Percentiles rank a stretch among this genome's conserved stretches.
These are phyloP conservation scores for Yamadazyma triangularis DNA, from an alignment of 1,139 yeast species.

Conservation along the genomic window DNA sequence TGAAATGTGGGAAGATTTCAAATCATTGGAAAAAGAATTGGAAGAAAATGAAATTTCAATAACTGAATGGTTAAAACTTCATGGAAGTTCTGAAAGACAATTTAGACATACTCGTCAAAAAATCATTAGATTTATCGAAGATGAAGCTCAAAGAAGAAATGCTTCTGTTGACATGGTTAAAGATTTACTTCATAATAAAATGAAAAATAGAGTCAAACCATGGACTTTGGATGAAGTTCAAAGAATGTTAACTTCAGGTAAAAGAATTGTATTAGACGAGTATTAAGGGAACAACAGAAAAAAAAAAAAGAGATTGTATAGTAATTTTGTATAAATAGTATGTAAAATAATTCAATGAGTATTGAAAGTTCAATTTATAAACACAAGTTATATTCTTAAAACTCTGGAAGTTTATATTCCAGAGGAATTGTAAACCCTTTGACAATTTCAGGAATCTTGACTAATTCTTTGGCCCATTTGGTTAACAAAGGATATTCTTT, in stretches of 20 bases:
- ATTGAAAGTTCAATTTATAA: too few species aligned
- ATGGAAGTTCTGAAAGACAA: conserved; percentile 32
- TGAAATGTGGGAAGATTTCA: conserved; percentile 40
- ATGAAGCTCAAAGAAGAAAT: conserved; percentile 24
- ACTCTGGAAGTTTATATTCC: too few species aligned
- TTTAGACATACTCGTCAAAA: conserved; percentile 32
- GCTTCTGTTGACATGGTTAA: conserved; percentile 22
- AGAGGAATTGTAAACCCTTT: conserved; percentile 20
- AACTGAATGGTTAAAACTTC: conserved; percentile 34
- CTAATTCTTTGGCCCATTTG: conserved; percentile 41
- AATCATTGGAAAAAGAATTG: conserved; percentile 25
- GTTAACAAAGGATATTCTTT: conserved; percentile 39
- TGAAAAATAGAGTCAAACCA: conserved; percentile 30
- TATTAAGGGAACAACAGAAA: too few species aligned
- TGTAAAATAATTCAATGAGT: too few species aligned
- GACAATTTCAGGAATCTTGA: conserved; percentile 32
- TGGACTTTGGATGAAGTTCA: conserved; percentile 40
- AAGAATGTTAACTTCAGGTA: conserved; percentile 32
- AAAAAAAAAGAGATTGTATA: too few species aligned
- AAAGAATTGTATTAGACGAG: conserved; percentile 23
- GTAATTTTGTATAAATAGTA: too few species aligned
- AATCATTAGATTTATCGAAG: conserved; percentile 31
- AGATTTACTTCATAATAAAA: conserved; percentile 27
- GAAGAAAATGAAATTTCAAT: conserved; percentile 24
- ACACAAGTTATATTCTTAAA: too few species aligned